Evolutionary conservation across 2,329 filamentous ascomycete species (phyloP), one percentile per base, ranked within the genome.

Genomic region (Fusarium temperatum): DNA sequence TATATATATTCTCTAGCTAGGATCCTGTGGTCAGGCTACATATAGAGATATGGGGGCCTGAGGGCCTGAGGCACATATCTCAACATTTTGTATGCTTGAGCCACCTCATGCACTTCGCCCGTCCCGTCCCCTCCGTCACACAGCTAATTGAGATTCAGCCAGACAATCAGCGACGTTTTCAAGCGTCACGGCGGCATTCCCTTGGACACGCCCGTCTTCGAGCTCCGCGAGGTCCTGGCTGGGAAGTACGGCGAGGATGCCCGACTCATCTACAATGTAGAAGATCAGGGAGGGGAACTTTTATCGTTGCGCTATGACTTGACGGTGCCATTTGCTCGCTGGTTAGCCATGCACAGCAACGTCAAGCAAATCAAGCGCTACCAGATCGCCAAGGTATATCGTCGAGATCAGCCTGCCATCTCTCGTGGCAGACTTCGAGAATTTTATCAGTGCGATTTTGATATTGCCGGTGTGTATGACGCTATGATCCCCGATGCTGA

Each of bases 81-180:
- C 24, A 24, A 24, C 24, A 24, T n/a, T n/a, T n/a, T n/a, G n/a
- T n/a, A n/a, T 24, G 48, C 15, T 18, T 35, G 2, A 18, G 3
- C 11, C 5, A 35, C 24, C 17, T 13, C 15, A 35, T 24, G 0
- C 48, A 1, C 11, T 35, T 51, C 15, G 1, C 7, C 48, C 3
- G 0, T 1, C 48, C 30, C 15, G 0, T 18, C 10, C 0, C 8
- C 8, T 35, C 15, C 5, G 6, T 14, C 15, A 7, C 7, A 20
- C 0, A 35, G 8, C 22, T 51, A 51, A 51, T 35, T 10, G 5
- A 24, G 8, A 51, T 24, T 13, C 30, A 35, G 48, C 5, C 48
- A 51, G 8, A 51, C 48, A 51, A 51, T 20, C 48, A 35, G 15
- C 30, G 22, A 35, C 48, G 30, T 51, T 20, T 51, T 51, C 22